Evolutionary conservation across 768 basidiomycete species (phyloP).

Genomic region (Boletus vinaceobasis): DNA sequence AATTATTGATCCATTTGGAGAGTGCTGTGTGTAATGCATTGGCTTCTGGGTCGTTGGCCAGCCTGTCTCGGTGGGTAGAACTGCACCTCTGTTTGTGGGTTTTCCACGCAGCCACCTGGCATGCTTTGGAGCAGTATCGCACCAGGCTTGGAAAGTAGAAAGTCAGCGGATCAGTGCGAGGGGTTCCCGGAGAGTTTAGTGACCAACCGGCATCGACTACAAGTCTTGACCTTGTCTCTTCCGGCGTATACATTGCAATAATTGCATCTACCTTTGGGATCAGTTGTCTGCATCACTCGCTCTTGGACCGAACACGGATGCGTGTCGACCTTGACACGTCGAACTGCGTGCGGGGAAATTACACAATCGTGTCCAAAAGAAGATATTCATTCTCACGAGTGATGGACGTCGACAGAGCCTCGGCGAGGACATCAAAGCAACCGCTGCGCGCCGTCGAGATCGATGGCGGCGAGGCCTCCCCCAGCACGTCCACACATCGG

Average conservation of each 20-base stretch:
- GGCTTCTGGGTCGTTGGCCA: conserved; percentile 13
- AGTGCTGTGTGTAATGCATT: conserved; percentile 19
- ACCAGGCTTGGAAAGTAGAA: conserved; percentile 17
- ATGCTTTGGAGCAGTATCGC: conserved; percentile 29
- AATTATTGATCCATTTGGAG: conserved; percentile 27
- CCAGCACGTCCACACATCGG: conserved; percentile 73
- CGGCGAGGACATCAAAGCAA: background rate
- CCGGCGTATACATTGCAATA: conserved; percentile 23
- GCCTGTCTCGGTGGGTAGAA: conserved; percentile 6
- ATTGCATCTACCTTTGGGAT: conserved; percentile 25
- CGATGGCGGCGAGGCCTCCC: conserved; percentile 58
- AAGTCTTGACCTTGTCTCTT: conserved; percentile 24
- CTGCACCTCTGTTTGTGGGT: conserved; percentile 25
- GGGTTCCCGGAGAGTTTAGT: background rate
- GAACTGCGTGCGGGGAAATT: background rate
- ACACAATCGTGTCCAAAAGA: background rate
- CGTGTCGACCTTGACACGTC: too few species aligned
- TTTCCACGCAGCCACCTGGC: conserved; percentile 29
- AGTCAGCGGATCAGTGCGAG: background rate
- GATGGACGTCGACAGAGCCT: background rate
- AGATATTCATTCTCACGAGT: conserved; percentile 8
- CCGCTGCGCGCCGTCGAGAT: conserved; percentile 19
- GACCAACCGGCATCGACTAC: conserved; percentile 23
- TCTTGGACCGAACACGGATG: too few species aligned
- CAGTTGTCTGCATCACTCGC: background rate